phyloP scores from a whole-genome alignment of 768 basidiomycete species.

The Suillus tomentosus region DNA sequence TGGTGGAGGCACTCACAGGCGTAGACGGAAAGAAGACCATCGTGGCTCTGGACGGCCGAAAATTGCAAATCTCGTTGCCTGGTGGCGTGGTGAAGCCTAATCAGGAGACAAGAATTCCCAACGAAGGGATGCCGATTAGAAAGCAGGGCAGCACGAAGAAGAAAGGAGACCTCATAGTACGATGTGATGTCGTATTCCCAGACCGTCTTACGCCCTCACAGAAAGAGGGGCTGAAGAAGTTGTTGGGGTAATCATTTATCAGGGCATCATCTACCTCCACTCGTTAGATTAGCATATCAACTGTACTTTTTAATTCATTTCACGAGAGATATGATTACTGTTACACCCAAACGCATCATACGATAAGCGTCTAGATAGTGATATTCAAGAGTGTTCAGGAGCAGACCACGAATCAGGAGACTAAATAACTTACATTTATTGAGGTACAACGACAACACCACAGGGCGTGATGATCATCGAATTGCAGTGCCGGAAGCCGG shows the following conservation, averaged over 20 bases:
- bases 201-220: constrained; percentile 70
- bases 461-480: background rate
- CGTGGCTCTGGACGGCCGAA: constrained; percentile 78
- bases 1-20: constrained; percentile 83
- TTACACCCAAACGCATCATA: background rate
- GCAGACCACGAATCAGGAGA: constrained; percentile 1
- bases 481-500: constrained; percentile 4
- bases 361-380: constrained; percentile 8
- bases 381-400: background rate
- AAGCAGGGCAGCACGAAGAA: constrained; percentile 68
- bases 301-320: constrained; percentile 13
- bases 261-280: constrained; percentile 1
- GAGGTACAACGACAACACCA: background rate
- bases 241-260: constrained; percentile 43
- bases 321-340: background rate
- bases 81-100: constrained; percentile 73
- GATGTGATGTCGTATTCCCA: constrained; percentile 87
- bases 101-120: constrained; percentile 64
- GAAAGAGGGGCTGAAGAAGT: constrained; percentile 77
- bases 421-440: background rate
- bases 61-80: constrained; percentile 68
- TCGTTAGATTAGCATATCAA: constrained; percentile 12
- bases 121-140: constrained; percentile 91
- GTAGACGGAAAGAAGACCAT: constrained; percentile 54
- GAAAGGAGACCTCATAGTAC: constrained; percentile 84